A percentile compares a stretch with the other conserved stretches of the same genome.
phyloP scores from a whole-genome alignment of 2,329 filamentous ascomycete genomes.

The Colletotrichum navitas region DNA sequence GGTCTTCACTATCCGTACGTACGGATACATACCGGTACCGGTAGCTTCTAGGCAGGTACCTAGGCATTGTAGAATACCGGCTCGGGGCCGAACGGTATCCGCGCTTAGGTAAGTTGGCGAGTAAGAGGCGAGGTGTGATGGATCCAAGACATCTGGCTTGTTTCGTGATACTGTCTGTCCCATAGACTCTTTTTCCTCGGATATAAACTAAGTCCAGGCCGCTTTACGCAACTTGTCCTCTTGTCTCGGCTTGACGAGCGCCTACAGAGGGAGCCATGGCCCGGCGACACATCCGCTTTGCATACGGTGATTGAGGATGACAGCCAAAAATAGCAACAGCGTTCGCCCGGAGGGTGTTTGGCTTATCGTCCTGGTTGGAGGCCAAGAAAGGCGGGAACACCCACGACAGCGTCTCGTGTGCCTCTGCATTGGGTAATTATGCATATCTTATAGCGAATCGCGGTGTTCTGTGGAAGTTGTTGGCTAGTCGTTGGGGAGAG shows the following conservation, averaged over 20 bases:
- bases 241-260: slow-evolving; percentile 14
- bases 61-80: not conserved
- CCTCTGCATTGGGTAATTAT: slow-evolving; percentile 23
- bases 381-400: slow-evolving; percentile 10
- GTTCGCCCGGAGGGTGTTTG: slow-evolving; percentile 27
- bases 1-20: no score
- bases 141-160: slow-evolving; percentile 21
- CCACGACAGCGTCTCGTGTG: not conserved
- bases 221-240: slow-evolving; percentile 22
- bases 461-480: slow-evolving; percentile 10
- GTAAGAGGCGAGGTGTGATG: slow-evolving; percentile 3
- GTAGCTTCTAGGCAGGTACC: no score
- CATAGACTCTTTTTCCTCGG: slow-evolving; percentile 7
- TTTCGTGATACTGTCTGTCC: slow-evolving; percentile 11
- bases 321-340: slow-evolving; percentile 37
- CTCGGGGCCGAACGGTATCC: slow-evolving; percentile 17
- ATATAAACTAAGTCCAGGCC: not conserved
- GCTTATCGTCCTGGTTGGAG: slow-evolving; percentile 26
- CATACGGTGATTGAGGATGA: not conserved
- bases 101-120: slow-evolving; percentile 28
- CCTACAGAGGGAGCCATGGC: slow-evolving; percentile 18
- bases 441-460: slow-evolving; percentile 10
- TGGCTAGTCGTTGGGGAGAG: not conserved
- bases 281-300: slow-evolving; percentile 3
- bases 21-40: no score